Percentiles rank a stretch among this genome's conserved stretches.
Conservation (phyloP, 2,329 filamentous ascomycete species). For the Fusarium floridanum region DNA sequence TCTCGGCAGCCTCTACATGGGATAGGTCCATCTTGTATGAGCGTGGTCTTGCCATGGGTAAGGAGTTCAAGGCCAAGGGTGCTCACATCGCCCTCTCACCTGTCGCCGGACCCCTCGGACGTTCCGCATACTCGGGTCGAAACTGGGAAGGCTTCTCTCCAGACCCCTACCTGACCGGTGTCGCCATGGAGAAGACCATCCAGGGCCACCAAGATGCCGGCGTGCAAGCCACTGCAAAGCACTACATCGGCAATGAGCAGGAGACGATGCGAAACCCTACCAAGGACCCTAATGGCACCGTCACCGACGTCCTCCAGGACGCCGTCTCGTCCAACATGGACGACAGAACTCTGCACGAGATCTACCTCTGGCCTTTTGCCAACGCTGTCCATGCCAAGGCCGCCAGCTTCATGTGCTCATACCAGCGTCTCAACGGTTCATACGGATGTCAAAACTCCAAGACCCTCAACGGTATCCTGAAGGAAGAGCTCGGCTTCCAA, state of each 20-base stretch:
- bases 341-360: conserved; percentile 71
- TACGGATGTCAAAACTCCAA: conserved; percentile 87
- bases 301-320: conserved; percentile 44
- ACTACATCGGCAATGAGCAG: conserved; percentile 55
- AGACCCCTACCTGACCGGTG: conserved; percentile 76
- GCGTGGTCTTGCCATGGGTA: conserved; percentile 65
- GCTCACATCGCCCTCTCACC: conserved; percentile 74
- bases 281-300: conserved; percentile 42
- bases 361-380: conserved; percentile 54
- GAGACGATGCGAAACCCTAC: conserved; percentile 50
- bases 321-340: conserved; percentile 63
- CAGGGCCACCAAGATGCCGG: conserved; percentile 52
- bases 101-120: conserved; percentile 57
- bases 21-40: conserved; percentile 77
- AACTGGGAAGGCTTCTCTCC: conserved; percentile 76
- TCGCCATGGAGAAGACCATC: conserved; percentile 56
- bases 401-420: conserved; percentile 72
- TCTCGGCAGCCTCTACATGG: conserved; percentile 74
- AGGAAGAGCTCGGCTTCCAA: conserved; percentile 84
- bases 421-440: conserved; percentile 84
- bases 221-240: conserved; percentile 56
- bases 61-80: conserved; percentile 79
- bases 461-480: conserved; percentile 79
- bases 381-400: conserved; percentile 50
- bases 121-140: conserved; percentile 63